Conservation (phyloP, 2,329 filamentous ascomycete genomes). For the Ilyonectria mors-panacis region DNA sequence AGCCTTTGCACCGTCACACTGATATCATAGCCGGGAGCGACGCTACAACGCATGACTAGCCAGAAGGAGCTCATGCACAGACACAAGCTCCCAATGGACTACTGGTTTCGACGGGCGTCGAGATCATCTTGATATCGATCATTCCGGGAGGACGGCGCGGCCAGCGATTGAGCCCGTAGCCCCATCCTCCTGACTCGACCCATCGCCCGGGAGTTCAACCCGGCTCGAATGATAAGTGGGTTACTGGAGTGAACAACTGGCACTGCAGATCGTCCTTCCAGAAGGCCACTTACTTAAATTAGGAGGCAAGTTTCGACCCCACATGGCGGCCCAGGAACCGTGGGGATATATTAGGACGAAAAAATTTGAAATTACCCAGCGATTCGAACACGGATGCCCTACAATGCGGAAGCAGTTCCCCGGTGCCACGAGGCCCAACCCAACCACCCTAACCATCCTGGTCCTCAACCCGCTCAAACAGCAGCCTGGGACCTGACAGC, state of each 20-base stretch:
- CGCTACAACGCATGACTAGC: slow-evolving; percentile 36
- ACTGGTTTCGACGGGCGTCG: slow-evolving; percentile 31
- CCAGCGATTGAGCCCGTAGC: slow-evolving; percentile 31
- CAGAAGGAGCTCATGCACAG: slow-evolving; percentile 32
- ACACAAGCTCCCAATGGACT: slow-evolving; percentile 14
- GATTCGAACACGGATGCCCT: slow-evolving; percentile 42
- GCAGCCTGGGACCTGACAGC: slow-evolving; percentile 38
- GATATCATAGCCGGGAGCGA: slow-evolving; percentile 16
- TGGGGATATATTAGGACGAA: slow-evolving; percentile 43
- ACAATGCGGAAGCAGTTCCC: slow-evolving; percentile 51
- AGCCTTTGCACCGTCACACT: slow-evolving; percentile 21
- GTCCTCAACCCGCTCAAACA: slow-evolving; percentile 30
- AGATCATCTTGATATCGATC: slow-evolving; percentile 41
- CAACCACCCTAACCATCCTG: slow-evolving; percentile 36
- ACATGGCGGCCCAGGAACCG: slow-evolving; percentile 40
- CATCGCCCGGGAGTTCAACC: slow-evolving; percentile 40
- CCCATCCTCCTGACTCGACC: slow-evolving; percentile 43
- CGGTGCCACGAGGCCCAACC: slow-evolving; percentile 48
- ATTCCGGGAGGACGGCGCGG: slow-evolving; percentile 37
- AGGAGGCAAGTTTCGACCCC: slow-evolving; percentile 38
- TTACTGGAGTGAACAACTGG: slow-evolving; percentile 36
- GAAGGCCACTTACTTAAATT: slow-evolving; percentile 45
- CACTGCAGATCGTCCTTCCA: slow-evolving; percentile 46
- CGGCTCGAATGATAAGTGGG: slow-evolving; percentile 38
- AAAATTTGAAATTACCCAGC: slow-evolving; percentile 51